A percentile compares a stretch with the other conserved stretches of the same genome.
phyloP scores from a whole-genome alignment of 495 filamentous ascomycete species.

The Sporormia fimetaria region DNA sequence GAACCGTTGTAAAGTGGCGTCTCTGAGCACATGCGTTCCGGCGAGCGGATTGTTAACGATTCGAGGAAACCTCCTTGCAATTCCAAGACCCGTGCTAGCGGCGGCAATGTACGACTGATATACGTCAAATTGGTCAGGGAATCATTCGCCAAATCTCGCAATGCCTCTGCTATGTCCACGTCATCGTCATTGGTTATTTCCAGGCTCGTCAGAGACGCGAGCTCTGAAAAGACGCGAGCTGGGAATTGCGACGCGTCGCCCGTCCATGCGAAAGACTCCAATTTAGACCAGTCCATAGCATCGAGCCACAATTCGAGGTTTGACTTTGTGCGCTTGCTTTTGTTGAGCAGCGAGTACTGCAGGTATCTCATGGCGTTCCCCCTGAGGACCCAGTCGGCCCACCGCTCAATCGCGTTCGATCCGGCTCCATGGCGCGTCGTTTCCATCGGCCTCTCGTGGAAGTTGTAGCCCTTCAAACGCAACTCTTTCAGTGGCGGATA shows the following conservation, averaged over 20 bases:
- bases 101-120: too few species aligned
- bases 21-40: background rate
- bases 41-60: background rate
- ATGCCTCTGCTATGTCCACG: background rate
- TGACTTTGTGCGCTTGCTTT: background rate
- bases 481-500: background rate
- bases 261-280: background rate
- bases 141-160: background rate
- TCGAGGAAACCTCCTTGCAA: background rate
- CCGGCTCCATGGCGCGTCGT: too few species aligned
- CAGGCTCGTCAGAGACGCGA: too few species aligned
- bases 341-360: background rate
- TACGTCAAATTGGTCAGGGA: background rate
- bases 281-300: constrained; percentile 9
- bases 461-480: constrained; percentile 1
- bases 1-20: background rate
- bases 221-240: too few species aligned
- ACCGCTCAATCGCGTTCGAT: too few species aligned
- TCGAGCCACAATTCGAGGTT: constrained; percentile 9
- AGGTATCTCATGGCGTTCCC: background rate
- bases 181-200: too few species aligned
- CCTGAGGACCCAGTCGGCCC: background rate
- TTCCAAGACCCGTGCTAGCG: background rate
- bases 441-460: background rate
- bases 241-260: background rate